Conservation (phyloP, 2,329 filamentous ascomycete genomes). For the Colletotrichum sojae region DNA sequence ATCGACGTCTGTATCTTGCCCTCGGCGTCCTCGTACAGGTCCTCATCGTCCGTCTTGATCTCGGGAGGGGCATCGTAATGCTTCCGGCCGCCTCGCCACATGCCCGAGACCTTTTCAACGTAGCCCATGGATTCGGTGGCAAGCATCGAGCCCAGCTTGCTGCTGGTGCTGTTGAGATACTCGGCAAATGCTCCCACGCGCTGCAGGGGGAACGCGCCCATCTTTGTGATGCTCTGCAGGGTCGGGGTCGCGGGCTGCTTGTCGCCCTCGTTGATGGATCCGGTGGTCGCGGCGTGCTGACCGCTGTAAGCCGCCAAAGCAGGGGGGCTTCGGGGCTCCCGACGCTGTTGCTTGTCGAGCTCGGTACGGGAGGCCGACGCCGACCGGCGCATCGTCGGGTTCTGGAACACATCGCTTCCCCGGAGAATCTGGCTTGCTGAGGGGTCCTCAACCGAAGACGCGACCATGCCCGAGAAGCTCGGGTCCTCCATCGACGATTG, state of each 20-base stretch:
- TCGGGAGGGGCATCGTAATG: constrained; percentile 81
- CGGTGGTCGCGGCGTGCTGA: constrained; percentile 56
- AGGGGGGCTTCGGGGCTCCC: constrained; percentile 24
- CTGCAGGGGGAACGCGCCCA: constrained; percentile 84
- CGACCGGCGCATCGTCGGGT: constrained; percentile 76
- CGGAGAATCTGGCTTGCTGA: constrained; percentile 93
- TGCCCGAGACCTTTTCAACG: constrained; percentile 95
- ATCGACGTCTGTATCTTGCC: constrained; percentile 76
- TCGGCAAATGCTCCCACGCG: constrained; percentile 86
- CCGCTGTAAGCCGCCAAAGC: constrained; percentile 37
- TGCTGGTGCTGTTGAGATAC: constrained; percentile 84
- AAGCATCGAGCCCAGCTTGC: constrained; percentile 84
- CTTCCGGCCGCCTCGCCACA: constrained; percentile 92
- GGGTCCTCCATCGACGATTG: constrained; percentile 80
- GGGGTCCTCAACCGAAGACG: constrained; percentile 81
- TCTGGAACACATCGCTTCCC: constrained; percentile 89
- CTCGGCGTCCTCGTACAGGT: constrained; percentile 70
- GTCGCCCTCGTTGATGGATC: constrained; percentile 50
- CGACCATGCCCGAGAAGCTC: constrained; percentile 78
- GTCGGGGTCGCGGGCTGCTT: constrained; percentile 54
- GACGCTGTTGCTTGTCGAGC: constrained; percentile 36
- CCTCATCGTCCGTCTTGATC: constrained; percentile 68
- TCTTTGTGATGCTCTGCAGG: constrained; percentile 68
- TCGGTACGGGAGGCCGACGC: constrained; percentile 51
- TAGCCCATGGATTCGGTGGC: constrained; percentile 96